These are phyloP conservation scores for Chlamydomonas reinhardtii DNA, from an alignment of 163 green algal genomes.

Conservation along the genomic window DNA sequence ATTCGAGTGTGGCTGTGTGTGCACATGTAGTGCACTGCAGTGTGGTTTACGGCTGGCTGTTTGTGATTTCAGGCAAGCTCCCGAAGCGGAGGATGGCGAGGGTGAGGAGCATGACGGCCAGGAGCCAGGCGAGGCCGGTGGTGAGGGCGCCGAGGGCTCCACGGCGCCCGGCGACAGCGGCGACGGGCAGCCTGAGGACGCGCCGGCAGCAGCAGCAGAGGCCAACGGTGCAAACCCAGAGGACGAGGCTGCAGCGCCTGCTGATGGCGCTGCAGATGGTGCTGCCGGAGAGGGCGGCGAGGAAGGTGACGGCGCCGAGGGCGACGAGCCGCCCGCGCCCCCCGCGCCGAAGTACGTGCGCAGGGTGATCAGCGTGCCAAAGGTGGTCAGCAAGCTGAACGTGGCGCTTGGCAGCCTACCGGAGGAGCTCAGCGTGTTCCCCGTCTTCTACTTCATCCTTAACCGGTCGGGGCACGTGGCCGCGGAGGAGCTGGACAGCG, in stretches of 20 bases:
- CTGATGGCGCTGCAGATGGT: not conserved
- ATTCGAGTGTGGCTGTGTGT: too few species aligned
- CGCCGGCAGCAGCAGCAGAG: not conserved
- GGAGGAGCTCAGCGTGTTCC: constrained; percentile 47
- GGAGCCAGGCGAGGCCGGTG: constrained; percentile 4
- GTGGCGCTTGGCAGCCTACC: constrained; percentile 50
- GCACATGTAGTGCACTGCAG: too few species aligned
- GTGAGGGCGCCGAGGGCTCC: constrained; percentile 11
- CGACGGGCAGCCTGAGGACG: too few species aligned
- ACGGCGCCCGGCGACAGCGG: too few species aligned
- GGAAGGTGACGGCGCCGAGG: not conserved
- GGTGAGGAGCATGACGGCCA: constrained; percentile 19
- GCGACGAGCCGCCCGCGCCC: not conserved
- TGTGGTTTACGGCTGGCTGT: too few species aligned
- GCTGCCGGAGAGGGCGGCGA: not conserved
- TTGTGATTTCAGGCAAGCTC: not conserved
- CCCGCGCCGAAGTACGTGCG: constrained; percentile 39
- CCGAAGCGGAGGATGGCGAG: not conserved
- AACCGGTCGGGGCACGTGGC: constrained; percentile 40
- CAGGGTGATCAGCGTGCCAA: constrained; percentile 34
- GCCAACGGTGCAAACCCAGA: not conserved
- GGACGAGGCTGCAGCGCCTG: constrained; percentile 6
- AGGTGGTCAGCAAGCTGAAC: constrained; percentile 55
- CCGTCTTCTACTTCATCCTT: constrained; percentile 65
- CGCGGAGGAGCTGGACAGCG: constrained; percentile 59